Evolutionary conservation across 2,329 filamentous ascomycete genomes (phyloP).

Genomic region (Neocatenulostroma microsporum): DNA sequence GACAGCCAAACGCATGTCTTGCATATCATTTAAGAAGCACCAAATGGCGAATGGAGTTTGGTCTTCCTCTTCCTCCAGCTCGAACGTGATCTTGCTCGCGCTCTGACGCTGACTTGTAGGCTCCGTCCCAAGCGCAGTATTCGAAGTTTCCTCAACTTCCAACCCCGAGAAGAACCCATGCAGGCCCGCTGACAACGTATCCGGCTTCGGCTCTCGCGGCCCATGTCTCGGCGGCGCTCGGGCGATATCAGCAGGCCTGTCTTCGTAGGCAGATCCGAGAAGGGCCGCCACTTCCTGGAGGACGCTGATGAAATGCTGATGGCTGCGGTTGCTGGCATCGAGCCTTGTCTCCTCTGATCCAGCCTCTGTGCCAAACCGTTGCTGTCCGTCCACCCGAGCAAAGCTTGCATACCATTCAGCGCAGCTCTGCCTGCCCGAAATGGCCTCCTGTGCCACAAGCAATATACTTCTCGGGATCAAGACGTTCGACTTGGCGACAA

Average conservation of each 20-base stretch:
- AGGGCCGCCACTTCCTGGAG: background rate
- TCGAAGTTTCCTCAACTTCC: background rate
- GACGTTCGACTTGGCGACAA: background rate
- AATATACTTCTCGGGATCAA: background rate
- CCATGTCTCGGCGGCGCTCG: background rate
- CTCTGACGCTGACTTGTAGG: background rate
- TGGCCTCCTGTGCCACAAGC: background rate
- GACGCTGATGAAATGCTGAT: background rate
- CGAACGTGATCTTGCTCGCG: background rate
- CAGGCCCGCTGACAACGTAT: too few relatives aligned
- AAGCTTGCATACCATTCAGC: background rate
- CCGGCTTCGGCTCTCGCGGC: too few relatives aligned
- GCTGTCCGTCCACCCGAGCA: too few relatives aligned
- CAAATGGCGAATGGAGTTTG: background rate
- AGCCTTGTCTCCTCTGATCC: background rate
- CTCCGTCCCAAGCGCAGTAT: background rate
- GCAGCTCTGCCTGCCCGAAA: background rate
- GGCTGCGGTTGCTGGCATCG: background rate
- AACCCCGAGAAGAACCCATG: background rate
- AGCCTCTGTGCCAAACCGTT: too few relatives aligned
- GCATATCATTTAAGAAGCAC: background rate
- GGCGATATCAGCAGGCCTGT: background rate
- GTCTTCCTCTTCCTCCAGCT: background rate
- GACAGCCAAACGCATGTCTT: background rate
- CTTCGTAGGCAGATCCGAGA: background rate